Base-by-base conservation (phyloP, 306 rosid species). In the Crataegus laevigata region DNA sequence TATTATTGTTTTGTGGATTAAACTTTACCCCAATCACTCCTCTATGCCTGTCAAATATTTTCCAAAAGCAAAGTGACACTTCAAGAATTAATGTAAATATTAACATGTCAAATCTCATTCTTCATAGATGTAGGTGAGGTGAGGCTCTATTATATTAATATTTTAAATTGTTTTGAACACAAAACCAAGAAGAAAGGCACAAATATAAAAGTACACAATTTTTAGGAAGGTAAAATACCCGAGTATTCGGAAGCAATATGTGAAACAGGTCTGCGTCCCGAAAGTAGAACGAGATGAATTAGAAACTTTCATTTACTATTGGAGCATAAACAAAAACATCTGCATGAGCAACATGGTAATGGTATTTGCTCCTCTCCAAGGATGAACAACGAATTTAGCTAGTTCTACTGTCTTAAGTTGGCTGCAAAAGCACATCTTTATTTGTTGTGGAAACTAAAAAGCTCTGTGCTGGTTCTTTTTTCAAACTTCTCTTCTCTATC, bases 401-500 rank as follows among this genome's bases (percentile, higher is more conserved):
- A 9, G 68, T 66, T 63, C 12, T 54, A 26, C 59, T 2, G 65
- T 65, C 63, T 66, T 42, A 75, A 24, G 54, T 22, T 52, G 64
- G 43, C 55, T 29, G 55, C 63, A 75, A 76, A 18, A 75, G 58
- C 45, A 25, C 11, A 22, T 28, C 30, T 28, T 69, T 51, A 43
- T 15, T 63, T 4, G 58, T 25, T 63, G 70, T 52, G 50, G 77
- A 30, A 32, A 62, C 82, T 75, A 78, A 66, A 78, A 75, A 36
- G 61, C 86, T 82, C 29, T 11, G 45, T 15, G 78, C 86, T 32
- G 77, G 77, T 45, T 82, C 71, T 60, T 82, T 82, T 60, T 64
- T 69, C 69, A 82, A 50, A 50, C 72, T 72, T 66, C 68, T 75
- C 17, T 2, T 42, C 26, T 79, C 47, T 34, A 78, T 18, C 42